Percentiles rank a stretch among this genome's conserved stretches.
These are phyloP conservation scores for Tuber brumale DNA, from an alignment of 495 filamentous ascomycete genomes.

Conservation along the genomic window DNA sequence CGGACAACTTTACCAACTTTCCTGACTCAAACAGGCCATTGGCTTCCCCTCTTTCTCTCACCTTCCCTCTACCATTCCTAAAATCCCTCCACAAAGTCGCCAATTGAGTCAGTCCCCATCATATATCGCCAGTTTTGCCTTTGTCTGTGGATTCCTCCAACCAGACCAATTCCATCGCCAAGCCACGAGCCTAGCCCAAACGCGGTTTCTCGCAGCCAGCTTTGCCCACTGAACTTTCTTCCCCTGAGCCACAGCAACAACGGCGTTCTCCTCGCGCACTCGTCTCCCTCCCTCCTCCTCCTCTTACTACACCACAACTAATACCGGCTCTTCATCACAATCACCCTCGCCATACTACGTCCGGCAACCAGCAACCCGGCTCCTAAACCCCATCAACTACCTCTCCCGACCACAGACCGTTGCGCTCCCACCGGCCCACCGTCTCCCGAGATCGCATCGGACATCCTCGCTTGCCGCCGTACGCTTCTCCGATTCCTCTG, in stretches of 20 bases:
- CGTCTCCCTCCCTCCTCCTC: not conserved
- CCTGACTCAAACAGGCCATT: not conserved
- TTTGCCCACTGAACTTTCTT: not conserved
- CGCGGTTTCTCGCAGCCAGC: not conserved
- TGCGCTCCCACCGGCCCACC: not conserved
- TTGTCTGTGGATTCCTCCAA: not conserved
- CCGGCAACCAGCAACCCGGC: conserved; percentile 25
- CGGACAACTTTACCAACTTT: not conserved
- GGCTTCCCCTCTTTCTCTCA: not conserved
- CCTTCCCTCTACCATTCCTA: not conserved
- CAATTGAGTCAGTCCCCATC: not conserved
- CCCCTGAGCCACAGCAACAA: not conserved
- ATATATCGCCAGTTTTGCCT: not conserved
- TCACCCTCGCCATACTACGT: conserved; percentile 13
- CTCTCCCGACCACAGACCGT: conserved; percentile 13
- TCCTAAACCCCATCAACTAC: conserved; percentile 20
- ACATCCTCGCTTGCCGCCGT: conserved; percentile 12
- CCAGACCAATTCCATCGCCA: not conserved
- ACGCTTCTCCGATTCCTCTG: conserved; percentile 32
- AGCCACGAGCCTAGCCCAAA: not conserved
- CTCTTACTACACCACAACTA: not conserved
- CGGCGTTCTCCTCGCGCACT: not conserved
- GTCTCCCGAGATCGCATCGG: conserved; percentile 4
- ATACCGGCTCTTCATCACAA: not conserved
- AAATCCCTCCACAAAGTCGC: not conserved